These are phyloP conservation scores for Coemansia sp. DNA, from an alignment of 192 early-diverging fungal species.

Conservation along the genomic window DNA sequence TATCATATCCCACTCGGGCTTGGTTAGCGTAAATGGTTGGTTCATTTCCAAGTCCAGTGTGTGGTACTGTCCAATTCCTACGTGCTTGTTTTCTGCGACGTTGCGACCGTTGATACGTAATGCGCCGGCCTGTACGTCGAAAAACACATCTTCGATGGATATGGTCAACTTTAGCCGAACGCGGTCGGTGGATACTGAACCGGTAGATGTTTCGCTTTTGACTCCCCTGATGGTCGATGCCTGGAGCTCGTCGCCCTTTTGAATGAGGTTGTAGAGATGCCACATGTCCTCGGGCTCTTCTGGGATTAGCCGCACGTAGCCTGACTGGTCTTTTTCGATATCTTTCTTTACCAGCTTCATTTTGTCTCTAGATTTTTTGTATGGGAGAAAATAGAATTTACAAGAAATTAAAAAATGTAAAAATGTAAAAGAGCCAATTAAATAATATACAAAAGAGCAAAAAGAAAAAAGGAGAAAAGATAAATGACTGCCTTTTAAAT, in stretches of 20 bases:
- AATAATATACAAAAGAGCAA: too few relatives aligned
- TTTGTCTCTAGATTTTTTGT: too few relatives aligned
- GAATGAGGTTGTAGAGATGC: conserved; percentile 89
- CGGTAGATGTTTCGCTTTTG: conserved; percentile 82
- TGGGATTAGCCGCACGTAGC: conserved; percentile 75
- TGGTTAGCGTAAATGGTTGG: conserved; percentile 81
- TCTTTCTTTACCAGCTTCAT: conserved; percentile 72
- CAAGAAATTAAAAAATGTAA: background rate
- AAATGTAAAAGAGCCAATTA: too few relatives aligned
- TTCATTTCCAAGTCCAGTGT: conserved; percentile 91
- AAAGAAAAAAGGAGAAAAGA: too few relatives aligned
- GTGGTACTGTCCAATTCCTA: conserved; percentile 91
- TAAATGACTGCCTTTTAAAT: too few relatives aligned
- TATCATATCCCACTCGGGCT: conserved; percentile 93
- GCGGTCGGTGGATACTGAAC: conserved; percentile 79
- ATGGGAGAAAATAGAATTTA: background rate
- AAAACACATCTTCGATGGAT: conserved; percentile 79
- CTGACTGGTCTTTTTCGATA: conserved; percentile 78
- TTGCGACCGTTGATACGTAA: conserved; percentile 88
- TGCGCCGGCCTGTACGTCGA: conserved; percentile 81
- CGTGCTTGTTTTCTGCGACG: conserved; percentile 80
- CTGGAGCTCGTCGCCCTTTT: conserved; percentile 79
- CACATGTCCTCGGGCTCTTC: conserved; percentile 98
- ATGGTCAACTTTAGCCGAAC: conserved; percentile 81
- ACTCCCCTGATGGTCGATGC: conserved; percentile 88